phyloP scores from a whole-genome alignment of 345 rosid genomes.

The Eucalyptus viminalis region DNA sequence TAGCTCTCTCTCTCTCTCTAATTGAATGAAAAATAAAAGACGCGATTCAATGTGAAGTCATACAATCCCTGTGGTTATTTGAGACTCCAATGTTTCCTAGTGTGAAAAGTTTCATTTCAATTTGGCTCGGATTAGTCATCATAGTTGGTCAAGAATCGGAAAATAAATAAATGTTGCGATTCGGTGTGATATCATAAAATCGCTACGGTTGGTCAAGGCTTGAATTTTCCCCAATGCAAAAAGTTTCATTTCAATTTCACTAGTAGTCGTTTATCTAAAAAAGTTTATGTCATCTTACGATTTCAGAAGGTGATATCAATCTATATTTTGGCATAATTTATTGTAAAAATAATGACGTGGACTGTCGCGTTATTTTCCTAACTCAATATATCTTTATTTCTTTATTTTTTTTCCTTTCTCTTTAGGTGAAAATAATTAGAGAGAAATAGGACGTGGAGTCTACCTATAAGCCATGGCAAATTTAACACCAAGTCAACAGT shows the following conservation, averaged over 20 bases:
- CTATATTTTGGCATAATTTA: neutral
- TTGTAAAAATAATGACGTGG: neutral
- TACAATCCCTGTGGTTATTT: accelerated
- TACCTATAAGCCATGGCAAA: neutral
- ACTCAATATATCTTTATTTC: neutral
- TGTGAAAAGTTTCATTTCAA: too few relatives aligned
- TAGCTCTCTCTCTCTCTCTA: too few relatives aligned
- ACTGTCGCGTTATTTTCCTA: neutral
- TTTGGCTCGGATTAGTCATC: neutral
- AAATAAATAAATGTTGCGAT: too few relatives aligned
- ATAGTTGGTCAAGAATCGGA: neutral
- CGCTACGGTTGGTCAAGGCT: neutral
- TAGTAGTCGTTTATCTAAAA: neutral
- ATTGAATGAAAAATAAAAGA: neutral
- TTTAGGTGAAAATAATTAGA: too few relatives aligned
- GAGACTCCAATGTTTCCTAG: accelerated
- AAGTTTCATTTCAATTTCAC: neutral
- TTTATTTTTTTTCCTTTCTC: neutral
- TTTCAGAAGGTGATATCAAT: neutral
- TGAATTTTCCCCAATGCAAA: too few relatives aligned
- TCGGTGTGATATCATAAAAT: neutral
- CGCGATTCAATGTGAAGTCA: accelerated
- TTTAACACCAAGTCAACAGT: too few relatives aligned
- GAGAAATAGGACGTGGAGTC: neutral
- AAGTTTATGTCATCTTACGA: neutral